Base-by-base conservation (phyloP, 176 grass and related monocot genomes). In the Pontederia paniculata region DNA sequence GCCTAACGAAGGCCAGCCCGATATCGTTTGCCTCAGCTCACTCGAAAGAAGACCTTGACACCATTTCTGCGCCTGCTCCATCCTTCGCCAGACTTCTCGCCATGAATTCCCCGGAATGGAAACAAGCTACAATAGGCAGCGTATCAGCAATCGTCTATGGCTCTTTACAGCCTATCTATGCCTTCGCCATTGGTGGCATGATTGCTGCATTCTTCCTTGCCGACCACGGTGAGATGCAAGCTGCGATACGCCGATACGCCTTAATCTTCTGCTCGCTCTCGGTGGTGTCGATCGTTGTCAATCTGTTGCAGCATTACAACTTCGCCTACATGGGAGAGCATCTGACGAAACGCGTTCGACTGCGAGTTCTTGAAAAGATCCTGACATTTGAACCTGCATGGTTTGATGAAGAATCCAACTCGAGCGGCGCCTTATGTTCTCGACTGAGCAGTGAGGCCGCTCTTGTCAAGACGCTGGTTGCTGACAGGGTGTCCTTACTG, bases 91-190 rank as follows among this genome's bases (percentile, higher is more conserved):
- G 93, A 71, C 93, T 98, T 77, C 83, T 98, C 46, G 77, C 83
- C 23, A 98, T 98, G 93, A 98, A 98, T 23, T 65, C 74, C 48
- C 86, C 83, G 3, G 93, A 97, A 55, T 97, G 93, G 93, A 97
- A 80, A 62, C 93, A 97, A 74, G 93, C 83, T 37, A 21, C 81
- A 20, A 45, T 91, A 28, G 93, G 93, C 47, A 87, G 86, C 70
- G 16, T 90, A 12, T 81, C 86, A 19, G 86, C 93, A 47, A 51
- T 84, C 51, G 72, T 91, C n/a, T 98, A 79, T 48, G 93, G 93
- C 64, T 87, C 93, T 43, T 68, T 97, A 54, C 93, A 97, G 54
- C 93, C 93, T 41, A 90, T 78, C 31, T 97, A 97, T 62, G 93
- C 93, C 63, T 65, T 98, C 60, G 71, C 93, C 9, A 84, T 98